Evolutionary conservation across 1,284 basidiomycete species (phyloP), one percentile per base, ranked within the genome.

Genomic region (Moesziomyces aphidis): DNA sequence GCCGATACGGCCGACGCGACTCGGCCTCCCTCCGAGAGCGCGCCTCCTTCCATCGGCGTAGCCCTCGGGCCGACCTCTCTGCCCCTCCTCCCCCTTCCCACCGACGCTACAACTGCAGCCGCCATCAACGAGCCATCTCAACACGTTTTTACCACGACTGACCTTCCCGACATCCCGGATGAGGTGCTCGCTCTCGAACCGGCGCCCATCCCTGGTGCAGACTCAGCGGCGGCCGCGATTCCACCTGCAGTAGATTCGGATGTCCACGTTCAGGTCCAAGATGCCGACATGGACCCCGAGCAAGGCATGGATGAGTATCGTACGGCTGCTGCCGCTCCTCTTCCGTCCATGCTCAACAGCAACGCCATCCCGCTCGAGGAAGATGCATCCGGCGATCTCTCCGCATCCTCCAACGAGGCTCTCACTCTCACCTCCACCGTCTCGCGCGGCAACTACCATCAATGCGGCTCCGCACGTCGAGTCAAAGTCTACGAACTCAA

Each of bases 401-500:
- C 73, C 10, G 63, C 68, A 3, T 63, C 68, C 26, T 75, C 73
- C 50, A 71, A 71, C 24, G 73, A 75, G 31, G 60, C 73, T n/a
- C 68, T 77, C 39, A 73, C 77, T 3, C 68, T 76, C 31, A 75
- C 82, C 22, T 78, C 80, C 23, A 83, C 82, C 23, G 76, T 82
- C 8, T 76, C 79, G 1, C 64, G 83, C 11, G 83, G 83, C 22
- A 60, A 62, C 39, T 84, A 76, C 44, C 83, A 84, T 48, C 83
- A 84, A 46, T 84, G 83, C 54, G 83, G 83, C 24, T 81, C 82
- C 4, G 83, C 82, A 13, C 69, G 83, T 19, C 64, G 83, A 5
- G 83, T 84, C 55, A 84, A 84, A 50, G 77, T 84, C 28, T 84
- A 84, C 63, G 79, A 79, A 58, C 73, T 84, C 36, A 69, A 81